phyloP scores from a whole-genome alignment of 192 early-diverging fungal species.

The Entomortierella beljakovae region DNA sequence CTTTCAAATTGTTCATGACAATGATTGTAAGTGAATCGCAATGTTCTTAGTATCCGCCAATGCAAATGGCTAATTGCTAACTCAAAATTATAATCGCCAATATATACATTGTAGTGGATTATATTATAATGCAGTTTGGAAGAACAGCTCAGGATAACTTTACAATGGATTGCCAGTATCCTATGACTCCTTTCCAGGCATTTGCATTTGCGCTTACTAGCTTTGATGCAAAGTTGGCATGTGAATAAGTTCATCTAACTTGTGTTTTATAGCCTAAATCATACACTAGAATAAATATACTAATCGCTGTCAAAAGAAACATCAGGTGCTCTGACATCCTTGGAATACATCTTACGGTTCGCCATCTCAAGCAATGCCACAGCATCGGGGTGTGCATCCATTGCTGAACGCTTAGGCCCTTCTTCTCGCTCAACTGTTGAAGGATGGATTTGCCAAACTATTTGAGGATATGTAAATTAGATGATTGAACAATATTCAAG shows the following conservation, averaged over 20 bases:
- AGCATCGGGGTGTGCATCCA: conserved; percentile 73
- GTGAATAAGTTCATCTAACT: conserved; percentile 69
- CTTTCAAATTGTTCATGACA: conserved; percentile 94
- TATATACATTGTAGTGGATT: conserved; percentile 73
- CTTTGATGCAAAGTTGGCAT: conserved; percentile 92
- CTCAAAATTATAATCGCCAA: background rate
- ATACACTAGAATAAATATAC: background rate
- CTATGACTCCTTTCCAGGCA: conserved; percentile 88
- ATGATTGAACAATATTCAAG: background rate
- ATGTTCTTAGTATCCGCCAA: background rate
- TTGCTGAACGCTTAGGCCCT: conserved; percentile 60
- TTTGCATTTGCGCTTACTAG: conserved; percentile 91
- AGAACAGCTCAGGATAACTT: conserved; percentile 79
- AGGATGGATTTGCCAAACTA: conserved; percentile 78
- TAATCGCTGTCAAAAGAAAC: conserved; percentile 27
- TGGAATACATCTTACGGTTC: conserved; percentile 76
- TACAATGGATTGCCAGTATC: conserved; percentile 93
- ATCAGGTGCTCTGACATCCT: conserved; percentile 64
- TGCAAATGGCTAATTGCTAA: background rate
- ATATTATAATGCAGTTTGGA: conserved; percentile 96
- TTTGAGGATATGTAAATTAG: background rate
- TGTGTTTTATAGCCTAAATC: background rate
- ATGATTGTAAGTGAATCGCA: conserved; percentile 74
- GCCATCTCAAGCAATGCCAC: conserved; percentile 81
- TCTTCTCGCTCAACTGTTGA: conserved; percentile 55